These are phyloP conservation scores for Amanita rimosa DNA, from an alignment of 768 basidiomycete species.

Conservation along the genomic window DNA sequence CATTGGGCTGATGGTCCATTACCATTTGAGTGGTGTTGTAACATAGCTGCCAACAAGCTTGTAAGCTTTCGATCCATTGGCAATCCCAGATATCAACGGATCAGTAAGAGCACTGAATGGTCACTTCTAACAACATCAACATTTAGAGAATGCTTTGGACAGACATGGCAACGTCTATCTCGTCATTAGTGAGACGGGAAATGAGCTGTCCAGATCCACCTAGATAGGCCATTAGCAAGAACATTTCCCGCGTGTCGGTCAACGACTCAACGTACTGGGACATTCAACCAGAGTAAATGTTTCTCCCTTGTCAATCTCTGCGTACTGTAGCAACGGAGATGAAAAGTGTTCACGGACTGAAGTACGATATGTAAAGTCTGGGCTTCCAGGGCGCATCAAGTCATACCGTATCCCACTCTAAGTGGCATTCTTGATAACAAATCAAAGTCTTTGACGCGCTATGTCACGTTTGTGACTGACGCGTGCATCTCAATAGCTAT, in stretches of 20 bases:
- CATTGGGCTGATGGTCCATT: not conserved
- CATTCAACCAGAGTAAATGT: slow-evolving; percentile 85
- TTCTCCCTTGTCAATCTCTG: slow-evolving; percentile 50
- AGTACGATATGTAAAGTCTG: not conserved
- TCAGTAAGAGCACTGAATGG: slow-evolving; percentile 68
- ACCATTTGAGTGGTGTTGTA: slow-evolving; percentile 82
- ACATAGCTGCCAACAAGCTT: slow-evolving; percentile 92
- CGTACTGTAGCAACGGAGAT: slow-evolving; percentile 82
- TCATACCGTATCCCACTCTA: slow-evolving; percentile 35
- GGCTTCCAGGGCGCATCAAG: not conserved
- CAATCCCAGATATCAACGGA: slow-evolving; percentile 83
- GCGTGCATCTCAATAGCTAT: too few species aligned
- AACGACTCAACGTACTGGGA: slow-evolving; percentile 50
- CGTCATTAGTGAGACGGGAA: slow-evolving; percentile 55
- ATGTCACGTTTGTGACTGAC: not conserved
- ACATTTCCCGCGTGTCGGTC: not conserved
- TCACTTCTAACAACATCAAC: slow-evolving; percentile 2
- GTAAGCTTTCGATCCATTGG: slow-evolving; percentile 80
- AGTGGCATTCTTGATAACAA: slow-evolving; percentile 13
- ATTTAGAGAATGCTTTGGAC: slow-evolving; percentile 12
- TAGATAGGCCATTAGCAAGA: slow-evolving; percentile 15
- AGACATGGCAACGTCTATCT: slow-evolving; percentile 79
- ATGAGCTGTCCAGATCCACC: slow-evolving; percentile 86
- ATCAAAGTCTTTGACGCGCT: slow-evolving; percentile 1
- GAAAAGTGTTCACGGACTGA: slow-evolving; percentile 85